Conservation (phyloP, 208 protist species). For the Trypanosoma brucei region DNA sequence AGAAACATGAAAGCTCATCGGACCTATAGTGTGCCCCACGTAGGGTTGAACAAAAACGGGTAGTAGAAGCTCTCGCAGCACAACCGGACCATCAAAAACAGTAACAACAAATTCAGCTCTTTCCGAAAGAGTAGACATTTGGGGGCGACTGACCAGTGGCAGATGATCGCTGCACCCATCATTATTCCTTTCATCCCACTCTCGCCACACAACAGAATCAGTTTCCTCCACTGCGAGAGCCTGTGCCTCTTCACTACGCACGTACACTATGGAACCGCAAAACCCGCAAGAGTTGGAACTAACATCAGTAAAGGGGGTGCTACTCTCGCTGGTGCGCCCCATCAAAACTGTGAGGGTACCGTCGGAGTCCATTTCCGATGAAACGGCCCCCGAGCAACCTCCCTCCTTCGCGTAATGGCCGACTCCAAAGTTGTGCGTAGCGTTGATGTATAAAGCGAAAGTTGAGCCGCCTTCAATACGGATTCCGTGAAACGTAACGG, state of each 20-base stretch:
- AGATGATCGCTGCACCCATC: slow-evolving; percentile 6
- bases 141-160: slow-evolving; percentile 12
- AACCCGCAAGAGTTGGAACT: slow-evolving; percentile 66
- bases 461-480: slow-evolving; percentile 53
- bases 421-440: slow-evolving; percentile 85
- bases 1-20: slow-evolving; percentile 10
- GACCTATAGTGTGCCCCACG: slow-evolving; percentile 1
- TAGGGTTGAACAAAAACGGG: slow-evolving; percentile 11
- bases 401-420: slow-evolving; percentile 83
- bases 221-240: slow-evolving; percentile 48
- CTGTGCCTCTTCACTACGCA: slow-evolving; percentile 52
- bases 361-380: slow-evolving; percentile 74
- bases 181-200: neutral
- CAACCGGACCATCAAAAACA: slow-evolving; percentile 20
- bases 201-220: slow-evolving; percentile 6
- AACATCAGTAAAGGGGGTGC: slow-evolving; percentile 65
- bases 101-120: slow-evolving; percentile 16
- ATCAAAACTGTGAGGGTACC: slow-evolving; percentile 70
- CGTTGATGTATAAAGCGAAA: slow-evolving; percentile 88
- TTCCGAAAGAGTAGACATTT: neutral
- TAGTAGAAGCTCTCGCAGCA: slow-evolving; percentile 14
- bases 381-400: slow-evolving; percentile 67
- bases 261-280: slow-evolving; percentile 84
- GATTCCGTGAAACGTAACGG: slow-evolving; percentile 53
- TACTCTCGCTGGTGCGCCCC: slow-evolving; percentile 74